phyloP scores from a whole-genome alignment of 129 eudicot species.

The Heracleum sosnowskyi region DNA sequence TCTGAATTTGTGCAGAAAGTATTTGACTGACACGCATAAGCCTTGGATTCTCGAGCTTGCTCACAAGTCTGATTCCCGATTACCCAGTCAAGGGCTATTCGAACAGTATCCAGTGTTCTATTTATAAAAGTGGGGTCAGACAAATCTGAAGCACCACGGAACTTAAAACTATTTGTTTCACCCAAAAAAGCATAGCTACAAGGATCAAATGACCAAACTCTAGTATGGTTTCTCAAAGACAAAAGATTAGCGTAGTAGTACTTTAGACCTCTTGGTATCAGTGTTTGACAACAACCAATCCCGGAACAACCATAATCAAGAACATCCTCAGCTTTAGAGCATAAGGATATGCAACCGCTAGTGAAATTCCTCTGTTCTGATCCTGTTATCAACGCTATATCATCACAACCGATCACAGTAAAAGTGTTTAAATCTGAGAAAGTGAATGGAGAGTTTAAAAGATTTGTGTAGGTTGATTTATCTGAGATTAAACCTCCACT shows the following conservation, averaged over 20 bases:
- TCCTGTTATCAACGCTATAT: slow-evolving; percentile 15
- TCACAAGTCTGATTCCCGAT: slow-evolving; percentile 16
- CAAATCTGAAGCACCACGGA: slow-evolving; percentile 22
- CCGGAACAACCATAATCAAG: slow-evolving; percentile 25
- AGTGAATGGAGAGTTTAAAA: slow-evolving; percentile 8
- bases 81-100: slow-evolving; percentile 33
- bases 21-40: not conserved
- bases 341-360: slow-evolving; percentile 23
- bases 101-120: slow-evolving; percentile 16
- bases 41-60: not conserved
- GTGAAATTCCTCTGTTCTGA: not conserved
- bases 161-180: slow-evolving; percentile 22
- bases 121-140: not conserved
- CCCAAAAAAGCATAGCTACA: slow-evolving; percentile 39
- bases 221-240: not conserved
- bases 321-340: slow-evolving; percentile 17
- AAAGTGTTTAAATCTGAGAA: slow-evolving; percentile 28
- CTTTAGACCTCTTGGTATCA: too few relatives aligned
- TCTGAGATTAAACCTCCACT: not conserved
- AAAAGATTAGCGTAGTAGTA: too few relatives aligned
- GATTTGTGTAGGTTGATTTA: not conserved
- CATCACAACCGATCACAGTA: slow-evolving; percentile 35
- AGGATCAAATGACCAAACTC: slow-evolving; percentile 16
- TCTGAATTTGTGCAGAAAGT: not conserved
- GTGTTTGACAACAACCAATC: slow-evolving; percentile 37